Evolutionary conservation across 2,329 filamentous ascomycete species (phyloP).

Genomic region (Dothideomycetes sp.): DNA sequence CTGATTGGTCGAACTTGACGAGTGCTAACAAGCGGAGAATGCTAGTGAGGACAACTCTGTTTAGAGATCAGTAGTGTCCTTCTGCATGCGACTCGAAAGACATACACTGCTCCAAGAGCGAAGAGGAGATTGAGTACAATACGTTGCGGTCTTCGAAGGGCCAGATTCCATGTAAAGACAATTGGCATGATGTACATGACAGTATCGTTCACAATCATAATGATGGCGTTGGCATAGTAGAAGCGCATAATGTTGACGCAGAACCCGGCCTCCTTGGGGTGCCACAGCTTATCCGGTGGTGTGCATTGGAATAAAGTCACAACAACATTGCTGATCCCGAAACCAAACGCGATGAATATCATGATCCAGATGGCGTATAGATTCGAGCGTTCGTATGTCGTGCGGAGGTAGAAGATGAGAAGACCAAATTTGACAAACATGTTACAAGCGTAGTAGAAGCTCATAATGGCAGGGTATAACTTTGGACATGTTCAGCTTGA

Average conservation of each 20-base stretch:
- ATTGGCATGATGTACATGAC: slow-evolving; percentile 28
- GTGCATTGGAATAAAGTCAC: slow-evolving; percentile 26
- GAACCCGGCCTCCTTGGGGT: slow-evolving; percentile 14
- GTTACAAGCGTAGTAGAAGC: slow-evolving; percentile 29
- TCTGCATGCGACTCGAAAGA: not conserved
- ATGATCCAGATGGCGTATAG: slow-evolving; percentile 21
- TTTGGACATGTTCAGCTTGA: slow-evolving; percentile 5
- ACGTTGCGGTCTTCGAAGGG: slow-evolving; percentile 20
- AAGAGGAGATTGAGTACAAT: slow-evolving; percentile 25
- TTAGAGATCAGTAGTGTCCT: not conserved
- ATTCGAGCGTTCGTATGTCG: slow-evolving; percentile 18
- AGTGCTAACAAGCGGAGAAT: slow-evolving; percentile 18
- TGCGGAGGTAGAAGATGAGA: slow-evolving; percentile 27
- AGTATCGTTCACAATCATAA: slow-evolving; percentile 28
- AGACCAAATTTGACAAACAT: slow-evolving; percentile 30
- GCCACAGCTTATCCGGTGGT: slow-evolving; percentile 24
- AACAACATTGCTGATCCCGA: slow-evolving; percentile 22
- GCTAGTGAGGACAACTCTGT: slow-evolving; percentile 20
- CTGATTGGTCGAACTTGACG: slow-evolving; percentile 14
- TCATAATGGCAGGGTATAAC: slow-evolving; percentile 17
- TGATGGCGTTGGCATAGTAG: slow-evolving; percentile 20
- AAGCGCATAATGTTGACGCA: slow-evolving; percentile 26
- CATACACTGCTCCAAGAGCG: slow-evolving; percentile 21
- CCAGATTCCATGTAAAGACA: slow-evolving; percentile 25
- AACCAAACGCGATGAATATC: slow-evolving; percentile 23